Conservation (phyloP, 1,284 basidiomycete species). For the Rhodotorula sp. region DNA sequence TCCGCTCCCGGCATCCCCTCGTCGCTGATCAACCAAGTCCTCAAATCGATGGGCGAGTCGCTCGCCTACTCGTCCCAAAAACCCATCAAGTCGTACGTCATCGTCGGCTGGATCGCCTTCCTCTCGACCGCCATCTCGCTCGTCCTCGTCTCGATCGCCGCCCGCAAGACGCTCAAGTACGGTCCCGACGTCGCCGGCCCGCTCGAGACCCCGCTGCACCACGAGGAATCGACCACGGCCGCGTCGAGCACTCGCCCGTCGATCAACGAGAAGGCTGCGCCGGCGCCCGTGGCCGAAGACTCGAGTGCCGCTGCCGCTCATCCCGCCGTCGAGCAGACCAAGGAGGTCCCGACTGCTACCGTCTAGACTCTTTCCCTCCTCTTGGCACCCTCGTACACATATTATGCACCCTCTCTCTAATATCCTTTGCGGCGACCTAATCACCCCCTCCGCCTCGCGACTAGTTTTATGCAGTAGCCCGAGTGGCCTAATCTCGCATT, state of each 20-base stretch:
- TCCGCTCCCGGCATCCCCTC: conserved; percentile 24
- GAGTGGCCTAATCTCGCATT: neutral
- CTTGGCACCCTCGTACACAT: neutral
- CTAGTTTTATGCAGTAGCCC: no score
- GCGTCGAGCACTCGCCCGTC: conserved; percentile 11
- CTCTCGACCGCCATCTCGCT: conserved; percentile 29
- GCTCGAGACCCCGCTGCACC: conserved; percentile 1
- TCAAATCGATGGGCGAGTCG: conserved; percentile 16
- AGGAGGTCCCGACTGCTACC: neutral
- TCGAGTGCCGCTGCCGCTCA: no score
- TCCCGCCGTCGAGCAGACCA: neutral
- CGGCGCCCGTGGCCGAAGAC: neutral
- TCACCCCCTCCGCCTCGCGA: no score
- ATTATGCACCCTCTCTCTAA: no score
- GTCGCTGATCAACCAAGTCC: conserved; percentile 18
- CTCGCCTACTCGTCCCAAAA: conserved; percentile 9
- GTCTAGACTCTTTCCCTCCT: neutral
- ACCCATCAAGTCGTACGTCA: conserved; percentile 18
- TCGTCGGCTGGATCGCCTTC: conserved; percentile 38
- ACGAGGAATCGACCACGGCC: neutral
- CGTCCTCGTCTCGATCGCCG: conserved; percentile 35
- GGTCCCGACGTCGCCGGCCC: conserved; percentile 16
- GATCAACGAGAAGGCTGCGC: conserved; percentile 8
- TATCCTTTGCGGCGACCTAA: no score
- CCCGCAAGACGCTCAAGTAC: conserved; percentile 38